A percentile compares a stretch with the other conserved stretches of the same genome.
Evolutionary conservation across 768 basidiomycete species (phyloP).

Genomic region (Galerina sulciceps): DNA sequence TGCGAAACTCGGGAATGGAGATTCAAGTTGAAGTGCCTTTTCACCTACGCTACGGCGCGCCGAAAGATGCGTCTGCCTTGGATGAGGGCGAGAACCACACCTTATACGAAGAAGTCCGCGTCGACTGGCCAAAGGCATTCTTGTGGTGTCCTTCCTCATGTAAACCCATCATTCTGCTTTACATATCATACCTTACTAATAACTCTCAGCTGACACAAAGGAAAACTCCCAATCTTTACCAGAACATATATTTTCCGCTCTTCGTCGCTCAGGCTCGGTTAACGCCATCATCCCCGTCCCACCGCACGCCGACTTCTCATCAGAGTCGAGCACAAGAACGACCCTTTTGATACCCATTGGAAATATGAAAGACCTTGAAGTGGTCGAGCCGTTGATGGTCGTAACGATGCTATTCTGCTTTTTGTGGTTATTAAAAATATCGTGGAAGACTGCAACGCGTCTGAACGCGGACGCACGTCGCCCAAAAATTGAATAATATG

Average conservation of each 20-base stretch:
- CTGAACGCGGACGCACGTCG: background rate
- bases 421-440: conserved; percentile 36
- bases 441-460: conserved; percentile 23
- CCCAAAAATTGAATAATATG: conserved; percentile 13
- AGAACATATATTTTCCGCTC: conserved; percentile 10
- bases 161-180: conserved; percentile 13
- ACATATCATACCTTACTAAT: background rate
- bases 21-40: conserved; percentile 45
- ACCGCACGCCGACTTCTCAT: conserved; percentile 12
- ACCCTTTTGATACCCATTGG: conserved; percentile 43
- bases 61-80: conserved; percentile 9
- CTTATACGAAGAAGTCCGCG: conserved; percentile 28
- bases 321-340: conserved; percentile 11
- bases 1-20: conserved; percentile 6
- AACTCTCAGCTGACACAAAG: background rate
- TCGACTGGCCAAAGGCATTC: conserved; percentile 44
- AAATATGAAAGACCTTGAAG: conserved; percentile 32
- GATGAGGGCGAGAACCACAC: conserved; percentile 7
- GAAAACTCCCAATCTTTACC: background rate
- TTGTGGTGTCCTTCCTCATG: conserved; percentile 36
- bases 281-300: conserved; percentile 22
- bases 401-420: conserved; percentile 43
- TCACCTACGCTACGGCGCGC: conserved; percentile 49
- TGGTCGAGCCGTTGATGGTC: conserved; percentile 47
- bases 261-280: conserved; percentile 6